Evolutionary conservation across 768 basidiomycete species (phyloP), one percentile per base, ranked within the genome.

Genomic region (Lactarius evosmus): DNA sequence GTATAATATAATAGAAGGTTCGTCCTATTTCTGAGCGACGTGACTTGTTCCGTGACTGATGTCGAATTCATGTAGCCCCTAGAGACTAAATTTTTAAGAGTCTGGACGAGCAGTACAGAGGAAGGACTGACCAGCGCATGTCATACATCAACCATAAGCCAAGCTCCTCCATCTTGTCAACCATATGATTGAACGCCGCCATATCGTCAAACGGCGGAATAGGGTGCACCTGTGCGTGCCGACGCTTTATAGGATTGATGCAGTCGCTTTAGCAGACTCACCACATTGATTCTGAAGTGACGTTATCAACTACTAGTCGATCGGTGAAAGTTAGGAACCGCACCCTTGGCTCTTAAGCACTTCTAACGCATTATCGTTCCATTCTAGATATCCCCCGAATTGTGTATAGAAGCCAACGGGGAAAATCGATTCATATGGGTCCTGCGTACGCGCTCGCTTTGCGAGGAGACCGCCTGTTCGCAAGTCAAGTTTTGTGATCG

Each of bases 131-230:
- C 82, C 57, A 77, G 55, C 89, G 81, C 89, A 93, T 91, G 71
- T 92, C 89, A 67, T 93, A 93, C 84, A 92, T 91, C 60, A 92
- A 78, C 70, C 87, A 93, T 3, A 85, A 66, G 0, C 82, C 83
- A 0, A 85, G 83, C 64, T 86, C 80, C 72, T 91, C 84, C 86
- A 91, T 89, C 49, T 80, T 76, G 69, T 90, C 85, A 7, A 91
- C 70, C 30, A 89, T 83, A 55, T 78, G 62, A 38, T 83, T 79
- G 0, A 91, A 74, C 0, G 78, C 79, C 0, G 85, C 84, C 36
- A 85, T 65, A 67, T 88, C 84, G 65, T 79, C 79, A 63, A 87
- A 91, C 0, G 82, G 74, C 0, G 91, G 90, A 5, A 90, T 76
- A 2, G 88, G 86, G 69, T 93, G 91, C 19, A 92, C 80, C 85